Evolutionary conservation across 129 eudicot genomes (phyloP).

Genomic region (Gnaphalium uliginosum): DNA sequence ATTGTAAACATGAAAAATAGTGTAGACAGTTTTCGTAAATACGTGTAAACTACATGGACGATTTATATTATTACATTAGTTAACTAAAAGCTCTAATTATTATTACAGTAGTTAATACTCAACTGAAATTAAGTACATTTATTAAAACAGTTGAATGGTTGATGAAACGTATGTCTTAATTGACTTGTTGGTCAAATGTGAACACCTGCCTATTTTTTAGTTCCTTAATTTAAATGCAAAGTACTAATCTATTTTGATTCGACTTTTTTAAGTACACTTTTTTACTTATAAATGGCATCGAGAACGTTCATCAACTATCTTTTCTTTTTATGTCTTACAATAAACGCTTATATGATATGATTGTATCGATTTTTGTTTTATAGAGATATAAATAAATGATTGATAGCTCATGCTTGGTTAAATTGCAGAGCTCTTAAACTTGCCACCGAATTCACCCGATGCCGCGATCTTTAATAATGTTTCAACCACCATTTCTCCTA

Average conservation of each 20-base stretch:
- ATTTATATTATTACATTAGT: no score
- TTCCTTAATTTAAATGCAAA: no score
- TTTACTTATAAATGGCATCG: neutral
- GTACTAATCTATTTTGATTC: neutral
- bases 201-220: no score
- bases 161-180: neutral
- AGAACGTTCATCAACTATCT: no score
- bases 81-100: no score
- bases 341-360: no score
- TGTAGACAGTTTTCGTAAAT: no score
- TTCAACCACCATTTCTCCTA: conserved; percentile 18
- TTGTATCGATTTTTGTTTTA: neutral
- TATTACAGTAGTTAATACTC: no score
- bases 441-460: conserved; percentile 39
- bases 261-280: neutral
- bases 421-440: conserved; percentile 30
- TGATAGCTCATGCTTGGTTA: neutral
- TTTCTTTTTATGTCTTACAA: no score
- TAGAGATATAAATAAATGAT: neutral
- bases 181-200: neutral
- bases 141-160: neutral
- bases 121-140: neutral
- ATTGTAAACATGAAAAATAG: no score
- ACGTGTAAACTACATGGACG: no score
- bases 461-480: conserved; percentile 36